Percentiles rank a stretch among this genome's conserved stretches.
Conservation (phyloP, 2,329 filamentous ascomycete genomes). For the Ilyonectria destructans region DNA sequence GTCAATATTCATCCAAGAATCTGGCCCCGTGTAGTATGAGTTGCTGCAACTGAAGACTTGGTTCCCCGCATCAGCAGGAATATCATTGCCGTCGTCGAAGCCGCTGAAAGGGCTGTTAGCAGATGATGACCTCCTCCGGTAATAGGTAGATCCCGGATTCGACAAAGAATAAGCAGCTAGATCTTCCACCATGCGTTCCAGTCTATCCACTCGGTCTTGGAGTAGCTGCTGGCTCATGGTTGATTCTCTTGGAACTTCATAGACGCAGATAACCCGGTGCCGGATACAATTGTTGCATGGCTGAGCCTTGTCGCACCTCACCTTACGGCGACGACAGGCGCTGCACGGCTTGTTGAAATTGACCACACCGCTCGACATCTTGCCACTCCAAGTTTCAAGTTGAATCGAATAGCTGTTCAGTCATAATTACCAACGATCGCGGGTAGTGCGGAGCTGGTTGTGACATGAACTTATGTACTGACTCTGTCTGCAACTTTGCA, state of each 20-base stretch:
- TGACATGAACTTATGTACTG: constrained; percentile 33
- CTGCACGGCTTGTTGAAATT: constrained; percentile 44
- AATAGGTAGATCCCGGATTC: constrained; percentile 13
- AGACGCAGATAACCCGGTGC: constrained; percentile 38
- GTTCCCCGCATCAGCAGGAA: constrained; percentile 27
- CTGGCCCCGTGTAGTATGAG: constrained; percentile 32
- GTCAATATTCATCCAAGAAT: constrained; percentile 36
- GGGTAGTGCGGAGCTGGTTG: constrained; percentile 18
- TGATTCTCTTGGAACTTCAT: constrained; percentile 38
- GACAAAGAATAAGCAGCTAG: constrained; percentile 33
- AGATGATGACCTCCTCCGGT: constrained; percentile 28
- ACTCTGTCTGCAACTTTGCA: constrained; percentile 10
- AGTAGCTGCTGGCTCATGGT: constrained; percentile 37
- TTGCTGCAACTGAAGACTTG: constrained; percentile 29
- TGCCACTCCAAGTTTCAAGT: constrained; percentile 16
- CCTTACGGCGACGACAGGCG: constrained; percentile 39
- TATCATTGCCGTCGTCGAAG: constrained; percentile 32
- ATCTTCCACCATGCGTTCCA: constrained; percentile 40
- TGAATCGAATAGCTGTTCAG: not conserved
- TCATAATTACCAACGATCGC: constrained; percentile 15
- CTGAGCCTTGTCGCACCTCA: constrained; percentile 40
- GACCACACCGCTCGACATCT: constrained; percentile 40
- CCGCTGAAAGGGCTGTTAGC: constrained; percentile 36
- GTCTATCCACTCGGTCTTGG: constrained; percentile 39
- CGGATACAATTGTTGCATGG: constrained; percentile 41